A percentile compares a stretch with the other conserved stretches of the same genome.
Evolutionary conservation across 2,329 filamentous ascomycete genomes (phyloP).

Genomic region (Fusarium sp.): DNA sequence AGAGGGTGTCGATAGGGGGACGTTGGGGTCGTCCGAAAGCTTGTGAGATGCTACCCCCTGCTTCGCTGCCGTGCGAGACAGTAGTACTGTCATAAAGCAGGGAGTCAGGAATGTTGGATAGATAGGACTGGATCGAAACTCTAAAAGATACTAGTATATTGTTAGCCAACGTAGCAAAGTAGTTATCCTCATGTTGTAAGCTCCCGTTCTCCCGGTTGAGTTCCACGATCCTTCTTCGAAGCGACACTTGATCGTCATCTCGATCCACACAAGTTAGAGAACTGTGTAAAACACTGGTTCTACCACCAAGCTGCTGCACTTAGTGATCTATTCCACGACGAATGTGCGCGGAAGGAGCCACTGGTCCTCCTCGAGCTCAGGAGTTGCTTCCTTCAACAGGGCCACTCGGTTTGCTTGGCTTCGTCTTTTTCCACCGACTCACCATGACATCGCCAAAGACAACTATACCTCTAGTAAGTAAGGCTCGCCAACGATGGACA

Average conservation of each 20-base stretch:
- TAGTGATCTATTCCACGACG: slow-evolving; percentile 6
- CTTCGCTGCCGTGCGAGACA: neutral
- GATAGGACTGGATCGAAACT: neutral
- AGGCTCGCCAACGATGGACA: too few species aligned
- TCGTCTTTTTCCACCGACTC: too few species aligned
- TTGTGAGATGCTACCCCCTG: neutral
- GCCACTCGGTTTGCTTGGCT: too few species aligned
- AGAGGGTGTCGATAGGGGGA: neutral
- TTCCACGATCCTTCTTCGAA: slow-evolving; percentile 9
- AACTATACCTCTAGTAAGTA: too few species aligned
- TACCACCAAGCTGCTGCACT: slow-evolving; percentile 1
- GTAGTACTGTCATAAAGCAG: neutral
- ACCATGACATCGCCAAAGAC: too few species aligned
- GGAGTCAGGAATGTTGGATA: neutral
- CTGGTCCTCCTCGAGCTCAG: too few species aligned
- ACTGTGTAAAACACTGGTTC: slow-evolving; percentile 7
- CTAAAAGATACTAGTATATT: slow-evolving; percentile 1
- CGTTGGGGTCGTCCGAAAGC: neutral
- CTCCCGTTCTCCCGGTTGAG: slow-evolving; percentile 6
- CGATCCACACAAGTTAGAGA: slow-evolving; percentile 2
- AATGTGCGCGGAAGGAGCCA: too few species aligned
- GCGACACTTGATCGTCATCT: slow-evolving; percentile 3
- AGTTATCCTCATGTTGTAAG: slow-evolving; percentile 3
- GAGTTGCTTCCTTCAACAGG: too few species aligned
- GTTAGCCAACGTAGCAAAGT: slow-evolving; percentile 8